Evolutionary conservation across 1,139 yeast species (phyloP).

Genomic region (Meyerozyma elateridarum): DNA sequence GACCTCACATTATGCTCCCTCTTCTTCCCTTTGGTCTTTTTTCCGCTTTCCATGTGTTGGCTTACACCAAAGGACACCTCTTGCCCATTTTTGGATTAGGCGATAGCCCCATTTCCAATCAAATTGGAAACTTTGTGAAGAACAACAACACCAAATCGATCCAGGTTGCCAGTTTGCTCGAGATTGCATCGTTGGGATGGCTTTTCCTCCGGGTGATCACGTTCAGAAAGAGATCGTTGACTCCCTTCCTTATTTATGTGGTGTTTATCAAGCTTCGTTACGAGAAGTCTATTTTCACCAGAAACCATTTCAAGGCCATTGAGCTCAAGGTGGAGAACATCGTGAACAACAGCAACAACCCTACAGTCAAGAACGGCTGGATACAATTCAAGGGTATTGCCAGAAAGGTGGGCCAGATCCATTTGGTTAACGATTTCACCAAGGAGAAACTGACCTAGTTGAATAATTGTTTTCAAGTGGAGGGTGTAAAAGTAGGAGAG

Average conservation of each 20-base stretch:
- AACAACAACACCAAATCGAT: constrained; percentile 67
- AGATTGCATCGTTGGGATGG: constrained; percentile 51
- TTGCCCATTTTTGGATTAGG: constrained; percentile 60
- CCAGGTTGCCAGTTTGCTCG: constrained; percentile 66
- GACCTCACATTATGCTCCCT: constrained; percentile 50
- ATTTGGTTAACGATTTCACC: constrained; percentile 35
- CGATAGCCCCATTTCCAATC: constrained; percentile 32
- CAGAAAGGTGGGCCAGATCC: constrained; percentile 29
- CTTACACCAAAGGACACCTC: constrained; percentile 59
- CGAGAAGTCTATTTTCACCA: constrained; percentile 72
- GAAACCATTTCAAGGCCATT: constrained; percentile 62
- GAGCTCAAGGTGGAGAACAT: constrained; percentile 70
- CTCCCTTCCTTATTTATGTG: constrained; percentile 53
- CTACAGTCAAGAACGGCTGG: constrained; percentile 54
- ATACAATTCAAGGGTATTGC: constrained; percentile 45
- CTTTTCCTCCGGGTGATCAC: constrained; percentile 51
- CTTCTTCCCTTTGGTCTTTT: constrained; percentile 64
- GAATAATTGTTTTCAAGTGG: not conserved
- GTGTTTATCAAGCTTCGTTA: constrained; percentile 73
- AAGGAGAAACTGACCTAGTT: constrained; percentile 18
- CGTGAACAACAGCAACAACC: constrained; percentile 31
- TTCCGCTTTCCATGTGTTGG: constrained; percentile 68
- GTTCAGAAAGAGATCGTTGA: constrained; percentile 62
- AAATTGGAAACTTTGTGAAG: constrained; percentile 52
- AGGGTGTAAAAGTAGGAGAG: too few species aligned